Conservation (phyloP, 805 yeast species). For the Schwanniomyces occidentalis region DNA sequence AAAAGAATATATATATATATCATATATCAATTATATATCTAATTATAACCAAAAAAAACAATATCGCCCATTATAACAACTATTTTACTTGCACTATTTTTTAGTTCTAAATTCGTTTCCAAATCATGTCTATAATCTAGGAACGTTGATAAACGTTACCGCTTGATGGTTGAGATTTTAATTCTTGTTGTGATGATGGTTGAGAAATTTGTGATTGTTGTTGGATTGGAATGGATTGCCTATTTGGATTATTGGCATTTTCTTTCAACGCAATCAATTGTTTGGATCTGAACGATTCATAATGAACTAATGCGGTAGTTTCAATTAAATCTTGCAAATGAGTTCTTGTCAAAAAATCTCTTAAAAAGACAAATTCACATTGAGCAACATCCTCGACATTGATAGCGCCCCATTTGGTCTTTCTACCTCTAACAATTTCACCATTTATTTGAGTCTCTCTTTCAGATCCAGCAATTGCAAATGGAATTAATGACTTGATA, state of each 20-base stretch:
- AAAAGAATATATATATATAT: too few species aligned
- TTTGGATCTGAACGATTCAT: constrained; percentile 90
- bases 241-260: constrained; percentile 59
- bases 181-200: constrained; percentile 4
- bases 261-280: constrained; percentile 93
- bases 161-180: constrained; percentile 4
- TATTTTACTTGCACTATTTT: too few species aligned
- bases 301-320: constrained; percentile 82
- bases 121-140: too few species aligned
- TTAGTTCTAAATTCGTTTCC: too few species aligned
- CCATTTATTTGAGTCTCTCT: constrained; percentile 74
- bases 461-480: constrained; percentile 93
- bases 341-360: constrained; percentile 93
- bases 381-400: constrained; percentile 93
- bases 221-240: constrained; percentile 26
- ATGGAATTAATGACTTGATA: constrained; percentile 76
- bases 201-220: constrained; percentile 1
- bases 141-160: constrained; percentile 7
- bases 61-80: too few species aligned
- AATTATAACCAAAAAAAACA: too few species aligned
- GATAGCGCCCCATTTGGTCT: constrained; percentile 91
- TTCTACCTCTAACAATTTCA: constrained; percentile 81
- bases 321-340: constrained; percentile 96
- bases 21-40: too few species aligned
- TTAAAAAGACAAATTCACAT: constrained; percentile 91